A percentile compares a stretch with the other conserved stretches of the same genome.
Evolutionary conservation across 176 grass and related monocot genomes (phyloP).

Genomic region (Juncus effusus): DNA sequence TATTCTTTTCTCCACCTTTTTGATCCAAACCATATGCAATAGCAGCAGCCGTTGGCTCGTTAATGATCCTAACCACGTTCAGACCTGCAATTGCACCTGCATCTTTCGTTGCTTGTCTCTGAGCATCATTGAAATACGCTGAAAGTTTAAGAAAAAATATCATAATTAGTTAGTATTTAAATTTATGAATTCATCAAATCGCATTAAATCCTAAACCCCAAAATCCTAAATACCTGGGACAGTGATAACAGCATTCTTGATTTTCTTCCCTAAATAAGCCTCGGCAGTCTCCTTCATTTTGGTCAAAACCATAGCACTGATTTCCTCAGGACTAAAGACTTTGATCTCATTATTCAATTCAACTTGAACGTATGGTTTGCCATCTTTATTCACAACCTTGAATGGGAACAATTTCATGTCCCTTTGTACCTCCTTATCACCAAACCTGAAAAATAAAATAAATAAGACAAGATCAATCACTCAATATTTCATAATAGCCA

Average conservation of each 20-base stretch:
- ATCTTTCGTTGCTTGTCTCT: conserved; percentile 19
- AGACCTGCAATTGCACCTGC: conserved; percentile 56
- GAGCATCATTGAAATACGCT: conserved; percentile 78
- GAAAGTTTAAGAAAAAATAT: conserved; percentile 7
- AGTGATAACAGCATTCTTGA: conserved; percentile 57
- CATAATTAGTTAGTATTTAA: conserved; percentile 1
- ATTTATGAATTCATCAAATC: neutral
- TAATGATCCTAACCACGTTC: conserved; percentile 36
- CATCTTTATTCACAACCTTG: conserved; percentile 67
- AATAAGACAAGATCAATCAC: neutral
- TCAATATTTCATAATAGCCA: neutral
- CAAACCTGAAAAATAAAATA: conserved; percentile 34
- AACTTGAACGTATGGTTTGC: conserved; percentile 66
- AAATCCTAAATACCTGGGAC: conserved; percentile 47
- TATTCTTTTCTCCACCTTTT: conserved; percentile 67
- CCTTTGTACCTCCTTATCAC: conserved; percentile 71
- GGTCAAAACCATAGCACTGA: conserved; percentile 41
- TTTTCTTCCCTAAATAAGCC: conserved; percentile 70
- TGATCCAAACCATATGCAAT: conserved; percentile 72
- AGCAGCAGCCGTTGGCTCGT: conserved; percentile 56
- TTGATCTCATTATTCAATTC: conserved; percentile 62
- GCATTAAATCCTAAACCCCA: neutral
- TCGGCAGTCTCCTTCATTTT: too few species aligned
- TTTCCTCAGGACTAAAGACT: conserved; percentile 69
- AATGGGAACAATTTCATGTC: conserved; percentile 81